Evolutionary conservation across 305 asterid genomes (phyloP).

Genomic region (Solanum hybrid): DNA sequence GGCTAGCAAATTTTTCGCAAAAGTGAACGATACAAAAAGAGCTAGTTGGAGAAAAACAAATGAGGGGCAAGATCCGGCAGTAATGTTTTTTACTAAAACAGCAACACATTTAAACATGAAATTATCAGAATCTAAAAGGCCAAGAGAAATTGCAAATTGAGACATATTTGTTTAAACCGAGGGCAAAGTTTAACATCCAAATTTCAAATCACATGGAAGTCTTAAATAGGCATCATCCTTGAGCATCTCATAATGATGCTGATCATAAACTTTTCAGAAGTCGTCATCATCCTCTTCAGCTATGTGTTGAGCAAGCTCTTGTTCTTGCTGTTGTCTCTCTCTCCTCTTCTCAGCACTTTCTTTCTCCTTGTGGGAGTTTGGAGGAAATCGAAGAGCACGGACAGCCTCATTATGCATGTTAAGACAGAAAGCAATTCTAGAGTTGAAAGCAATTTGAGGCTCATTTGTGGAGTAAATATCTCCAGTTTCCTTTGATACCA

Average conservation of each 20-base stretch:
- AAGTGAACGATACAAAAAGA: neutral
- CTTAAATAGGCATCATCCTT: neutral
- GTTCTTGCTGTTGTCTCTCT: slow-evolving; percentile 92
- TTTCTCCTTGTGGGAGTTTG: slow-evolving; percentile 73
- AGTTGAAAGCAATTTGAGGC: slow-evolving; percentile 82
- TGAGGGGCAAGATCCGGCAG: neutral
- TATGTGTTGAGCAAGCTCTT: slow-evolving; percentile 90
- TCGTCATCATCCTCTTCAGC: slow-evolving; percentile 95
- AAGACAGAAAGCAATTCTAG: slow-evolving; percentile 82
- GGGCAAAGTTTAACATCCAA: neutral
- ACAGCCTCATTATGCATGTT: slow-evolving; percentile 94
- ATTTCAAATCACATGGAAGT: neutral
- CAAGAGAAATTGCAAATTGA: neutral
- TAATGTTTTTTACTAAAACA: neutral
- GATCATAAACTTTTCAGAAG: slow-evolving; percentile 27
- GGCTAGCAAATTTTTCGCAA: neutral
- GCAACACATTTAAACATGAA: neutral
- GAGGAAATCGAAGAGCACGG: slow-evolving; percentile 85
- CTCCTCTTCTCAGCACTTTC: slow-evolving; percentile 86
- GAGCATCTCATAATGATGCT: neutral
- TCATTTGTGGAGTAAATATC: slow-evolving; percentile 88
- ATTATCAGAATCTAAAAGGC: neutral
- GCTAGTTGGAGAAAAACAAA: neutral
- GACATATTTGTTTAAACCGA: neutral
- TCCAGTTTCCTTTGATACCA: slow-evolving; percentile 85